A percentile compares a stretch with the other conserved stretches of the same genome.
These are phyloP conservation scores for Astragalus glycyphyllos DNA, from an alignment of 306 rosid genomes.

Conservation along the genomic window DNA sequence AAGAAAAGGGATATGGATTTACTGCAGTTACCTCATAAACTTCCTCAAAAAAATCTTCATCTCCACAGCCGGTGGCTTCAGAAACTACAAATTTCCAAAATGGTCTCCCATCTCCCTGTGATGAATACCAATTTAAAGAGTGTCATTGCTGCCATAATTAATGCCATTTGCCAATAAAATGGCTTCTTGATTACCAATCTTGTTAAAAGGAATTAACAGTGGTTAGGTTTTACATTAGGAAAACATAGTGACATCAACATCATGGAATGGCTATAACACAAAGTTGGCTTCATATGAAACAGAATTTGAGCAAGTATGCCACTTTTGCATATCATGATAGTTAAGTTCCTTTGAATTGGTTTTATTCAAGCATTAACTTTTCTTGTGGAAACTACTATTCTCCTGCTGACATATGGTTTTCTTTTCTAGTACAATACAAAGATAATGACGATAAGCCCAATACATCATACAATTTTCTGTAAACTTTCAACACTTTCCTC, in stretches of 20 bases:
- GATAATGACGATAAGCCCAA: neutral
- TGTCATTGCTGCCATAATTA: conserved; percentile 1
- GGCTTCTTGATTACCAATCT: neutral
- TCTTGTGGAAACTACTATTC: conserved; percentile 3
- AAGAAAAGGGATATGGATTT: too few relatives aligned
- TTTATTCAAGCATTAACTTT: conserved; percentile 16
- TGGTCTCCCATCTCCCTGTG: conserved; percentile 97
- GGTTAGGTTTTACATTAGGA: conserved; percentile 1
- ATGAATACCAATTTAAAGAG: conserved; percentile 29
- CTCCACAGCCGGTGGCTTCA: conserved; percentile 87
- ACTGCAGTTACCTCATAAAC: conserved; percentile 86
- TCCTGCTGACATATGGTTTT: conserved; percentile 1
- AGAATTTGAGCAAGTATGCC: conserved; percentile 13
- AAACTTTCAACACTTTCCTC: conserved; percentile 19
- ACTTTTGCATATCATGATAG: conserved; percentile 13
- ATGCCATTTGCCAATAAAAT: conserved; percentile 3
- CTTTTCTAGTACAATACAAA: conserved; percentile 20
- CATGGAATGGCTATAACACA: neutral
- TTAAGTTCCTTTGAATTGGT: conserved; percentile 5
- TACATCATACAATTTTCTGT: conserved; percentile 10
- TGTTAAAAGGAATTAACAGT: conserved; percentile 29
- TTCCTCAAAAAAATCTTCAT: conserved; percentile 80
- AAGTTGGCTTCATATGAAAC: conserved; percentile 40
- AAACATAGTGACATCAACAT: conserved; percentile 29
- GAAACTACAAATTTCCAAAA: conserved; percentile 97